Evolutionary conservation across 805 yeast species (phyloP), one percentile per base, ranked within the genome.

Genomic region (Hanseniaspora lachancei): DNA sequence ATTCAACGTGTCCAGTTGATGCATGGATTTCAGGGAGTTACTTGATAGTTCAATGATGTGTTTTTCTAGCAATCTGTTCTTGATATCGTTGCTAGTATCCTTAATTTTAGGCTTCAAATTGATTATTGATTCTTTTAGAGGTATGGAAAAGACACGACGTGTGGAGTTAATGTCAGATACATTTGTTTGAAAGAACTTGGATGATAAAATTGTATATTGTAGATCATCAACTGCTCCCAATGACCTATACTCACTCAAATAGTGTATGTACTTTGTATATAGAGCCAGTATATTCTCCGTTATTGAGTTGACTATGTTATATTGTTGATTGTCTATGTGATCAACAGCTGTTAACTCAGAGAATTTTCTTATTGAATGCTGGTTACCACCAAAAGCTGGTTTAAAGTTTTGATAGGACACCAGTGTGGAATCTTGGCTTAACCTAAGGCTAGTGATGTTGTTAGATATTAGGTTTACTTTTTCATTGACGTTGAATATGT

Each of bases 151-250:
- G 24, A 41, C 49, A 32, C 47, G 38, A 9, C 27, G 13, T 18
- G 53, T 46, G 60, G 24, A n/a, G 60, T 60, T 0, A 63, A 62
- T 50, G 59, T 58, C 49, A 58, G 62, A 6, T 60, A 51, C 47
- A 63, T 58, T 57, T 59, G 54, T 13, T 60, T 36, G 35, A 49
- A 62, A 56, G 58, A 64, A 36, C 63, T 65, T 49, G 63, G 80
- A 75, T 4, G 80, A 72, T 6, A 78, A 71, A 2, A 79, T 62
- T 3, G 70, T 63, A 61, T 78, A 79, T 47, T 77, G 71, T 59
- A 78, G 76, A 59, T 77, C 77, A 57, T 79, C 83, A 29, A 70
- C 59, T 60, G 34, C 39, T 29, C 49, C 49, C 8, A 46, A 5
- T 8, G 27, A 20, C 20, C 49, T 46, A 16, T 18, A 34, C n/a